A percentile compares a stretch with the other conserved stretches of the same genome.
phyloP scores from a whole-genome alignment of 305 asterid species.

The Stenogyne calaminthoides region DNA sequence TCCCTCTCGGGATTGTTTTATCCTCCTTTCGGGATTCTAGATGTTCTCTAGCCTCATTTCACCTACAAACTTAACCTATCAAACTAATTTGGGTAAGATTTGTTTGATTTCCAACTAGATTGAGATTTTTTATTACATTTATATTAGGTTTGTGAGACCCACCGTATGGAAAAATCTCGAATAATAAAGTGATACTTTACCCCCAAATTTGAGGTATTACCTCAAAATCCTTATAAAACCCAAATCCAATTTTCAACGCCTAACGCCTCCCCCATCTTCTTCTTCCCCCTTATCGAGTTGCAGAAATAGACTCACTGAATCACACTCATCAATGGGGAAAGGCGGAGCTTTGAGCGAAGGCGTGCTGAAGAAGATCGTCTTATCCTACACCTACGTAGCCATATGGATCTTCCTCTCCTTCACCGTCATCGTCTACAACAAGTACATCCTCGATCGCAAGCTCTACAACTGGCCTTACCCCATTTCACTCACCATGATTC shows the following conservation, averaged over 20 bases:
- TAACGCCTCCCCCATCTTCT: not conserved
- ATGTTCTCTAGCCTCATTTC: no score
- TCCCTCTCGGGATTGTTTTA: no score
- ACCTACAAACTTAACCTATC: no score
- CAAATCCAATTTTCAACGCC: not conserved
- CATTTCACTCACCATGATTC: conserved; percentile 34
- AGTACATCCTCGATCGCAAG: conserved; percentile 43
- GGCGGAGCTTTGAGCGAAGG: conserved; percentile 44
- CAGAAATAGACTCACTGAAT: not conserved
- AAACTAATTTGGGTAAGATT: no score
- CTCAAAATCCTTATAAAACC: no score
- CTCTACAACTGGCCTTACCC: conserved; percentile 48
- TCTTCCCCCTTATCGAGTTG: not conserved
- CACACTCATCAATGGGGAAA: conserved; percentile 35
- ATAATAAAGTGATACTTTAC: no score
- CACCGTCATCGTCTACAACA: conserved; percentile 42
- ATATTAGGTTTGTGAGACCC: no score
- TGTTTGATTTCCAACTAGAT: no score
- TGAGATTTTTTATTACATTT: no score
- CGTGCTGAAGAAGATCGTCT: conserved; percentile 38
- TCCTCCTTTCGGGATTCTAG: no score
- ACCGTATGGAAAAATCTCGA: no score
- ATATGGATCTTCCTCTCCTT: conserved; percentile 41
- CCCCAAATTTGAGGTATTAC: no score
- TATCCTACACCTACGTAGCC: conserved; percentile 33